Base-by-base conservation (phyloP, 169 alveolate genomes). In the Babesia ovata region DNA sequence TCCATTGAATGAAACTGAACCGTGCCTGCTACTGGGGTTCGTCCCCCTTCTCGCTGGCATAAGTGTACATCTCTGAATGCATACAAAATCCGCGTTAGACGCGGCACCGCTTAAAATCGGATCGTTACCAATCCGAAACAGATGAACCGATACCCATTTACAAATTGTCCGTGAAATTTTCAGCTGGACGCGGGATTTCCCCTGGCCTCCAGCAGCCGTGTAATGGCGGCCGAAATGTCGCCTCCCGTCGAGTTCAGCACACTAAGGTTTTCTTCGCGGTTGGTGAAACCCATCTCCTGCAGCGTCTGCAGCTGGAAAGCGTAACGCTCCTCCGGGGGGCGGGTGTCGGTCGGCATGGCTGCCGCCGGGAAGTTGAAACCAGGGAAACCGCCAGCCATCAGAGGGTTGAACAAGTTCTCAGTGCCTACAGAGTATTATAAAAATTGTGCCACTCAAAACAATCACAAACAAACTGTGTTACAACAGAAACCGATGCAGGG, bases 271-370 rank as follows among this genome's bases (percentile, higher is more conserved):
- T 97, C 97, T 39, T 92, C 98, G 48, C 91, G 91, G 84, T 96
- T 96, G 50, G 86, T 86, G 84, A 96, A 96, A 14, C 99, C 99
- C 99, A 96, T 96, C 70, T 96, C 99, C 83, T 92, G 93, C 24
- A 96, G 90, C 49, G 95, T 76, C 72, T 76, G 84, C 78, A 95
- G 91, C 88, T 95, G 98, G 17, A 91, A 66, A 49, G 95, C 95
- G 75, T 90, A 96, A 81, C 91, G 88, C 70, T 86, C 92, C 75
- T 89, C 94, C 13, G 92, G 91, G 39, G 91, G 91, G 28, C 94
- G 78, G 44, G 87, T 85, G 65, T 89, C 94, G 11, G 85, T 65
- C 48, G 79, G 85, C 67, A 77, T 71, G 6, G 71, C 16, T 21
- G 91, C 42, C 46, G 67, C 48, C 28, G 63, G 75, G 26, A 79